Conservation (phyloP, 306 rosid genomes). For the Quercus dentata region DNA sequence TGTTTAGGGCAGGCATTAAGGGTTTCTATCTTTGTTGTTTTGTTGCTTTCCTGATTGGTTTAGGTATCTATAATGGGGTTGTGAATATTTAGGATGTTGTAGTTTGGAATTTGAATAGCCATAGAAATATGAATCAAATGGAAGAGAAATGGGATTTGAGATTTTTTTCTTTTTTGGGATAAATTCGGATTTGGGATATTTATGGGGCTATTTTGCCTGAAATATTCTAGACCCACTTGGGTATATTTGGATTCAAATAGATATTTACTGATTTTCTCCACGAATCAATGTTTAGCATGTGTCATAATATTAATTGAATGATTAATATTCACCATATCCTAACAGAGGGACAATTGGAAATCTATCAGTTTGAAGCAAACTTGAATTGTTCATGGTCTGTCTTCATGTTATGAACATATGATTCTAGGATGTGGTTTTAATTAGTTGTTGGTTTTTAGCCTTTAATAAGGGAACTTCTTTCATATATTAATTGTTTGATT, state of each 20-base stretch:
- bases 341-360: too few relatives aligned
- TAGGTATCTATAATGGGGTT: too few relatives aligned
- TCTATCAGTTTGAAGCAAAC: too few relatives aligned
- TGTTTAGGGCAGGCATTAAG: too few relatives aligned
- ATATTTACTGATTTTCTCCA: not conserved
- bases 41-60: too few relatives aligned
- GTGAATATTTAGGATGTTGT: too few relatives aligned
- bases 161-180: too few relatives aligned
- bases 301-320: too few relatives aligned
- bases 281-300: too few relatives aligned
- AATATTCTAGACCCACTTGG: not conserved
- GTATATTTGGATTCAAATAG: not conserved
- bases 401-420: not conserved
- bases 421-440: not conserved
- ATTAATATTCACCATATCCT: too few relatives aligned
- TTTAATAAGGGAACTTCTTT: not conserved
- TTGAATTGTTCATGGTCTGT: not conserved
- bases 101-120: not conserved
- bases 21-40: too few relatives aligned
- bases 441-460: not conserved
- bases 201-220: not conserved
- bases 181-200: not conserved
- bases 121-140: not conserved
- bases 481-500: not conserved
- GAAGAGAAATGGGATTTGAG: not conserved